phyloP scores from a whole-genome alignment of 1,139 yeast genomes.

The Pichia sp. region DNA sequence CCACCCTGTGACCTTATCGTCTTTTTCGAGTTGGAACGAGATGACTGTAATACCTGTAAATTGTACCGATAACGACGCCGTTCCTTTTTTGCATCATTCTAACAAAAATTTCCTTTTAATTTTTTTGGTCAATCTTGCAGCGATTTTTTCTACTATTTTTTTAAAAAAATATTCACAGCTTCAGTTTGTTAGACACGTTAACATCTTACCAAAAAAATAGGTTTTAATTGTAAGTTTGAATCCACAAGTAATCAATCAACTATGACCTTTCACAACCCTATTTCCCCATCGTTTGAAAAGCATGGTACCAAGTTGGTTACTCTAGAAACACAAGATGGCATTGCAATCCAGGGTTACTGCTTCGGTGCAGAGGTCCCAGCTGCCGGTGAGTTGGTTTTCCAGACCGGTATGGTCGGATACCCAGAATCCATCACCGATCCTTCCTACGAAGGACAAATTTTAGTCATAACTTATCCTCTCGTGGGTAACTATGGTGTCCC shows the following conservation, averaged over 20 bases:
- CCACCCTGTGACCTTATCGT: too few relatives aligned
- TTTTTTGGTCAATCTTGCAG: not conserved
- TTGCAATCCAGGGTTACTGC: conserved; percentile 90
- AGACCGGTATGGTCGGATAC: conserved; percentile 99
- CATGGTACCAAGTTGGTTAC: conserved; percentile 53
- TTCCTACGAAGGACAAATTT: conserved; percentile 95
- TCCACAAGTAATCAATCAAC: not conserved
- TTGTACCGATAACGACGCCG: not conserved
- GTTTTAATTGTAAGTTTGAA: not conserved
- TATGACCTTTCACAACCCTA: conserved; percentile 22
- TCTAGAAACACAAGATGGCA: conserved; percentile 87
- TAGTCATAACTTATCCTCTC: conserved; percentile 93
- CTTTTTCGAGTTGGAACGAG: not conserved
- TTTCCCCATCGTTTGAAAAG: conserved; percentile 22
- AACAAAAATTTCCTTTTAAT: conserved; percentile 2
- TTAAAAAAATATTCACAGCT: conserved; percentile 3
- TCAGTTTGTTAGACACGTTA: not conserved
- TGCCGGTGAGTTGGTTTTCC: conserved; percentile 98
- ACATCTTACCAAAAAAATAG: not conserved
- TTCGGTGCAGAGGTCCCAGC: conserved; percentile 88
- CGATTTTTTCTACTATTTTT: conserved; percentile 1
- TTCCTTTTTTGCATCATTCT: not conserved
- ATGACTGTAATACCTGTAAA: not conserved
- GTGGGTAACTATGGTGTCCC: conserved; percentile 99
- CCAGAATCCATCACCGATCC: conserved; percentile 99